Evolutionary conservation across 768 basidiomycete genomes (phyloP).

Genomic region (Wakefieldia striispora): DNA sequence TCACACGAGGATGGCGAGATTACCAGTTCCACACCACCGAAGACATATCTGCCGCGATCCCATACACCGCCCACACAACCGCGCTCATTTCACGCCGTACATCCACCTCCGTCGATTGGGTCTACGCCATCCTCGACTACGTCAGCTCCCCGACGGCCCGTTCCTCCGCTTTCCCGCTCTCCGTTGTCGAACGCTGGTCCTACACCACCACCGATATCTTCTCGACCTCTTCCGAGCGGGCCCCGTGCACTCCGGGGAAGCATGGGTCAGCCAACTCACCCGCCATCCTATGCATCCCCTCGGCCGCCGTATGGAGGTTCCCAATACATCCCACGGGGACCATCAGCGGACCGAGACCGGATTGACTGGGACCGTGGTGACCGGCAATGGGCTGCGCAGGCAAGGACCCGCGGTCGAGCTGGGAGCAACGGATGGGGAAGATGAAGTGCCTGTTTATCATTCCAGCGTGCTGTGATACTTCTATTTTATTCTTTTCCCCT

Average conservation of each 20-base stretch:
- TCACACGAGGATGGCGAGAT: conserved; percentile 58
- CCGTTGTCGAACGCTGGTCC: conserved; percentile 22
- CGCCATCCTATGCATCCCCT: conserved; percentile 14
- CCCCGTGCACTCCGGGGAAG: conserved; percentile 38
- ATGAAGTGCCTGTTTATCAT: conserved; percentile 13
- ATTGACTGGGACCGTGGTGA: conserved; percentile 46
- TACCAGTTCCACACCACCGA: conserved; percentile 34
- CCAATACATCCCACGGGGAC: conserved; percentile 47
- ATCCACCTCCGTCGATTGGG: conserved; percentile 25
- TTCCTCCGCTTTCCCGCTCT: conserved; percentile 32
- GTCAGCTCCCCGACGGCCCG: conserved; percentile 28
- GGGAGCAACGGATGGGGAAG: conserved; percentile 38
- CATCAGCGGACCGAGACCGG: conserved; percentile 51
- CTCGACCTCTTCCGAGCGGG: conserved; percentile 38
- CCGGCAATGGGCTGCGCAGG: conserved; percentile 29
- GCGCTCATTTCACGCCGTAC: conserved; percentile 39
- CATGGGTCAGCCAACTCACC: conserved; percentile 22
- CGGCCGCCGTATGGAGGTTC: conserved; percentile 27
- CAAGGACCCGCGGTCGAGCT: conserved; percentile 32
- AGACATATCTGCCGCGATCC: conserved; percentile 37
- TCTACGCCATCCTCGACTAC: conserved; percentile 22
- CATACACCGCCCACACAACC: conserved; percentile 49
- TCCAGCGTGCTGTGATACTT: conserved; percentile 12
- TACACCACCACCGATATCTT: conserved; percentile 20
- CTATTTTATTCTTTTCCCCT: not conserved